Percentiles rank a stretch among this genome's conserved stretches.
Evolutionary conservation across 306 rosid genomes (phyloP).

Genomic region (Myrica gale): DNA sequence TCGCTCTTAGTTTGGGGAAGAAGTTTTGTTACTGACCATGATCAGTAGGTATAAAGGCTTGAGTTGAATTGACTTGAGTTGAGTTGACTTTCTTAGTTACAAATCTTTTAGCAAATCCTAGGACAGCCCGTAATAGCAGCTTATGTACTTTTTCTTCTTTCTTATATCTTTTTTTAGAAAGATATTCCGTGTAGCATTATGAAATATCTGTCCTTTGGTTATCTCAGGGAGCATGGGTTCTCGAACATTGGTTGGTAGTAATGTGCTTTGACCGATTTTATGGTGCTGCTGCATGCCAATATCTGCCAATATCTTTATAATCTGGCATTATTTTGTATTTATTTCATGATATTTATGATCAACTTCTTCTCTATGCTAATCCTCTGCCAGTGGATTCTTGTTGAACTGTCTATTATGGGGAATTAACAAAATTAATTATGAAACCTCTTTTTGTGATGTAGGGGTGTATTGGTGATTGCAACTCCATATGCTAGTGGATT

Average conservation of each 20-base stretch:
- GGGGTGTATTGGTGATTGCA: conserved; percentile 89
- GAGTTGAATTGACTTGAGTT: neutral
- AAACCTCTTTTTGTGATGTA: conserved; percentile 31
- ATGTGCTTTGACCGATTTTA: neutral
- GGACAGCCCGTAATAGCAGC: neutral
- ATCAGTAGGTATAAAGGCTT: no score
- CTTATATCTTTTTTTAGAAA: conserved; percentile 15
- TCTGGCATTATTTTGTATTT: neutral
- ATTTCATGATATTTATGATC: neutral
- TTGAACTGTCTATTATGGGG: conserved; percentile 18
- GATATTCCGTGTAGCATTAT: conserved; percentile 13
- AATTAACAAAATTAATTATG: conserved; percentile 21
- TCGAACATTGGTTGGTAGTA: conserved; percentile 25
- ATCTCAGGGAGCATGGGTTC: conserved; percentile 94
- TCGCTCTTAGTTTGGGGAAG: neutral
- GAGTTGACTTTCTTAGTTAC: neutral
- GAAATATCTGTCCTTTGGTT: conserved; percentile 6
- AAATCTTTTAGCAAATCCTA: neutral
- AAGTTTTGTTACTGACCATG: no score
- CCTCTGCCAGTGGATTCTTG: neutral
- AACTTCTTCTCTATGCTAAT: conserved; percentile 18
- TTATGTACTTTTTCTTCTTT: conserved; percentile 1
- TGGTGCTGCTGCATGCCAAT: conserved; percentile 1
- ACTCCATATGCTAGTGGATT: conserved; percentile 98
- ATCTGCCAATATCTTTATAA: conserved; percentile 10